Evolutionary conservation across 2,329 filamentous ascomycete genomes (phyloP).

Genomic region (Diaporthe sp.): DNA sequence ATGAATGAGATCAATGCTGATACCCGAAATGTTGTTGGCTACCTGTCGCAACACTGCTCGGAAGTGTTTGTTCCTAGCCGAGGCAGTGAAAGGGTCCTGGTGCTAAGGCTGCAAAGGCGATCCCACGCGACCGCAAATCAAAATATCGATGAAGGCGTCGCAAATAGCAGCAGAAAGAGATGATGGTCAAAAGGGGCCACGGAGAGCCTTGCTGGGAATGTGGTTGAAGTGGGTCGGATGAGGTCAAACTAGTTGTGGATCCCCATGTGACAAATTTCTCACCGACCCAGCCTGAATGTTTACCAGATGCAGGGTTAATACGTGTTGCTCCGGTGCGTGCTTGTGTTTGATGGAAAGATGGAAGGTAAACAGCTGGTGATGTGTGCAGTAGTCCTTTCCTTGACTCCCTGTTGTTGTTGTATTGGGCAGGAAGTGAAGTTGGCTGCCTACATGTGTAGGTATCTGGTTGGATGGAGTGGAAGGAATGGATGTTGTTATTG

Average conservation of each 20-base stretch:
- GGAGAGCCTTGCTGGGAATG: not conserved
- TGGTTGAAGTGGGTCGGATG: slow-evolving; percentile 13
- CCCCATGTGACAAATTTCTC: slow-evolving; percentile 29
- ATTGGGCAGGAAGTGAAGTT: not conserved
- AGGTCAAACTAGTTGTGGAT: slow-evolving; percentile 26
- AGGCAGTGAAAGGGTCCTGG: not conserved
- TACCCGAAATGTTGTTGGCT: not conserved
- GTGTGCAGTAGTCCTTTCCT: not conserved
- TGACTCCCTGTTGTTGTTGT: not conserved
- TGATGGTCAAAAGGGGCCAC: not conserved
- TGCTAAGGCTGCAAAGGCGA: not conserved
- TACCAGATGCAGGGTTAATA: not conserved
- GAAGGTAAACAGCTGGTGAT: not conserved
- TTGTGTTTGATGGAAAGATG: not conserved
- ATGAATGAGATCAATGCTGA: not conserved
- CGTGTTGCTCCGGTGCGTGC: not conserved
- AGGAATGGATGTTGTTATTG: not conserved
- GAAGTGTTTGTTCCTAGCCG: not conserved
- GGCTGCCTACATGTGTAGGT: not conserved
- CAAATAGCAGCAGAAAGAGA: not conserved
- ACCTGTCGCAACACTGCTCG: not conserved
- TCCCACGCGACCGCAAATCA: not conserved
- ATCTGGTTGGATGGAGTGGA: not conserved
- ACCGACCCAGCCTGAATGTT: slow-evolving; percentile 2
- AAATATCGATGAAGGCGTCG: not conserved